Evolutionary conservation across 176 grass and related monocot genomes (phyloP).

Genomic region (Puccinellia tenuiflora): DNA sequence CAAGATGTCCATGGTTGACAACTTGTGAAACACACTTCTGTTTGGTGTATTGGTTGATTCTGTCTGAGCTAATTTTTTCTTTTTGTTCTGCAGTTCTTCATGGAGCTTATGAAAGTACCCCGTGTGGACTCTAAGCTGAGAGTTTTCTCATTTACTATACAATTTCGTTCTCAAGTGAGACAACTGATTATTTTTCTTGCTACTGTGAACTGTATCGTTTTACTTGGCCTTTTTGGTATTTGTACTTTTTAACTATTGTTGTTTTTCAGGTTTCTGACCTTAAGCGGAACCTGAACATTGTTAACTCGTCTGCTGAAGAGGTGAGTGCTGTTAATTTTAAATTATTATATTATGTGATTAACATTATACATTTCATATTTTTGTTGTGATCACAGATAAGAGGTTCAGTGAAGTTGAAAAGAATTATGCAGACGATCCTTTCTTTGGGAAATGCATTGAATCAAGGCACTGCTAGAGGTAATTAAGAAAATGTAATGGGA

Average conservation of each 20-base stretch:
- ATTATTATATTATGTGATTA: conserved; percentile 19
- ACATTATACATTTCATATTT: conserved; percentile 23
- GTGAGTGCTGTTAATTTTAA: conserved; percentile 28
- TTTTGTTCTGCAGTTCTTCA: conserved; percentile 58
- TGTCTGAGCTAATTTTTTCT: conserved; percentile 7
- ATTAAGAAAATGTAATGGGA: conserved; percentile 25
- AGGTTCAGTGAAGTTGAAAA: conserved; percentile 93
- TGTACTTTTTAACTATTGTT: conserved; percentile 22
- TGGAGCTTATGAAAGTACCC: conserved; percentile 96
- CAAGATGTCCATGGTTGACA: not conserved
- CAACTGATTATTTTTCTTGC: conserved; percentile 25
- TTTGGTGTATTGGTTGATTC: not conserved
- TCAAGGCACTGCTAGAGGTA: conserved; percentile 98
- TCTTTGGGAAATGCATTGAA: conserved; percentile 99
- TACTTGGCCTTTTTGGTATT: conserved; percentile 28
- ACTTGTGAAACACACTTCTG: not conserved
- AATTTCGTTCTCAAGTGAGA: conserved; percentile 69
- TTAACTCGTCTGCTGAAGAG: conserved; percentile 86
- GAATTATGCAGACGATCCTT: conserved; percentile 99
- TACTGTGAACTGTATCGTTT: conserved; percentile 13
- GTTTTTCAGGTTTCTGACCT: conserved; percentile 94
- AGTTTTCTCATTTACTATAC: conserved; percentile 93
- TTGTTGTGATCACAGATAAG: conserved; percentile 58
- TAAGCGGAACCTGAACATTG: conserved; percentile 70
- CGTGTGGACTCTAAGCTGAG: conserved; percentile 89